Evolutionary conservation across 1,139 yeast genomes (phyloP).

Genomic region (Kodamaea sp.): DNA sequence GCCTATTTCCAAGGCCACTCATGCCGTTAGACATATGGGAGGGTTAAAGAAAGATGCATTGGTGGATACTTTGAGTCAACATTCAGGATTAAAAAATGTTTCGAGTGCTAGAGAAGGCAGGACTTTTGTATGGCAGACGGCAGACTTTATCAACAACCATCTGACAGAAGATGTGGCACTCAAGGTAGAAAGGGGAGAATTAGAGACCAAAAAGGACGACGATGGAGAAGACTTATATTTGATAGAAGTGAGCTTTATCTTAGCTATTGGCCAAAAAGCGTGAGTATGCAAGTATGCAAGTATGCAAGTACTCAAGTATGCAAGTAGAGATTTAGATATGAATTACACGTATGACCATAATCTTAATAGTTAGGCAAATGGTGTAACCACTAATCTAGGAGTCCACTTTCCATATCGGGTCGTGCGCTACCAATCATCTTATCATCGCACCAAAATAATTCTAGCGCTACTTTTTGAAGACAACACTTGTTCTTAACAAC

Average conservation of each 20-base stretch:
- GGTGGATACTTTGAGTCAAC: constrained; percentile 21
- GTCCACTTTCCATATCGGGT: too few relatives aligned
- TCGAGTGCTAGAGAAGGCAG: constrained; percentile 24
- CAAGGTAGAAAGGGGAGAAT: constrained; percentile 18
- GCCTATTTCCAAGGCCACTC: background rate
- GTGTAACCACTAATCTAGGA: too few relatives aligned
- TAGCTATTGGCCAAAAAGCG: constrained; percentile 24
- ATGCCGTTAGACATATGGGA: constrained; percentile 37
- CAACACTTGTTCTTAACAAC: background rate
- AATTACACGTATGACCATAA: too few relatives aligned
- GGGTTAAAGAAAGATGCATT: constrained; percentile 30
- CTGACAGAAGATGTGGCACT: constrained; percentile 18
- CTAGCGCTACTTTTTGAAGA: background rate
- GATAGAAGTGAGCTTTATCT: constrained; percentile 23
- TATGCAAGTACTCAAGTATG: too few relatives aligned
- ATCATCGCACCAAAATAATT: background rate
- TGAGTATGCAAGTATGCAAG: too few relatives aligned
- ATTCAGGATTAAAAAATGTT: constrained; percentile 26
- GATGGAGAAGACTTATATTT: constrained; percentile 18
- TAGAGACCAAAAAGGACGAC: constrained; percentile 13
- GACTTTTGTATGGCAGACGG: constrained; percentile 26
- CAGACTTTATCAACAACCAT: constrained; percentile 27
- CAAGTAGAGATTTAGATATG: too few relatives aligned
- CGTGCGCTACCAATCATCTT: background rate
- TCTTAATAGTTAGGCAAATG: too few relatives aligned